Base-by-base conservation (phyloP, 108 stramenopile genomes). In the Parietichytrium sp. region DNA sequence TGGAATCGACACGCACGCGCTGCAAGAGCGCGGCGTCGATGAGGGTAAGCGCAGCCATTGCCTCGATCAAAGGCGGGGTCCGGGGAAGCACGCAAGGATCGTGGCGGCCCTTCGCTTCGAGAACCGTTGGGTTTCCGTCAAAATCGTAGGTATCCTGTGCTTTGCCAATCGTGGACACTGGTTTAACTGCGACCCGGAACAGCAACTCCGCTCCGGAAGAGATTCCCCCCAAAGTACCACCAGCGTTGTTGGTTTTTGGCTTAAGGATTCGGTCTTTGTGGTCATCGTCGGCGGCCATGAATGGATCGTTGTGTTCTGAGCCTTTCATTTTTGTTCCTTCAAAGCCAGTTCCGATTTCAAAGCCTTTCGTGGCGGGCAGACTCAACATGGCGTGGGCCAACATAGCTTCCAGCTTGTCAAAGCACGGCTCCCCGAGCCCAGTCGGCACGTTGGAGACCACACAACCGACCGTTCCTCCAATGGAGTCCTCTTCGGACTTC, bases 361-460 rank as follows among this genome's bases (percentile, higher is more conserved):
- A 99, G 47, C 98, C 98, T 88, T 99, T 99, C 61, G 96, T 94
- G 31, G 97, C 98, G 50, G 98, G 98, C 82, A 99, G 94, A 29
- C 95, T 96, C 96, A 99, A 93, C 88, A 96, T 96, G 25, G 96
- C 98, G 93, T 99, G 98, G 80, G 98, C 98, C 51, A 99, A 88
- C 61, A 96, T 95, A 20, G 98, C 98, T 83, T 99, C 98, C 29
- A 98, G 89, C 87, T 99, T 99, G 89, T 99, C 98, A 86, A 99
- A 99, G 25, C 96, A 96, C 3, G 98, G 98, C 25, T 93, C 85
- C 30, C 98, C 98, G 8, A 97, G 83, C 27, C 98, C 97, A 6
- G 95, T 91, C 4, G 97, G 97, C 25, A 99, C 96, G 86, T 95
- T 95, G 30, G 93, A 83, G 27, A 91, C 94, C 3, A 96, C 94